A percentile compares a stretch with the other conserved stretches of the same genome.
Evolutionary conservation across 1,284 basidiomycete genomes (phyloP).

Genomic region (Sporisorium graminicola): DNA sequence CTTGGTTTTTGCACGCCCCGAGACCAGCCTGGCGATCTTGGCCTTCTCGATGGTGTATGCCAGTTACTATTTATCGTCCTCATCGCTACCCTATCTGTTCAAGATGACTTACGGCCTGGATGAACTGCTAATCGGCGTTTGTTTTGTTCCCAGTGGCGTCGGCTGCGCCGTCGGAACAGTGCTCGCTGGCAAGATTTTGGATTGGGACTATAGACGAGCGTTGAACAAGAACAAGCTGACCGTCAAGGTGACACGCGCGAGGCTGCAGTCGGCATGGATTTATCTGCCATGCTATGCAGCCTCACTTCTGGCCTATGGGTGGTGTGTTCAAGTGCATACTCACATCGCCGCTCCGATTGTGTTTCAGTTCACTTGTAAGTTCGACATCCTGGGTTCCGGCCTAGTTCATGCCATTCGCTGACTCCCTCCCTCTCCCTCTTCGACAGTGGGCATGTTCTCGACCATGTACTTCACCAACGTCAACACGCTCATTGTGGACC

Average conservation of each 20-base stretch:
- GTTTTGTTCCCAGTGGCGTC: slow-evolving; percentile 6
- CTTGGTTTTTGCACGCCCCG: slow-evolving; percentile 3
- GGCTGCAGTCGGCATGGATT: slow-evolving; percentile 7
- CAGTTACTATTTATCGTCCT: slow-evolving; percentile 3
- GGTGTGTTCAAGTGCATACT: neutral
- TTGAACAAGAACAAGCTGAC: neutral
- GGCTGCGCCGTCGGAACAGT: slow-evolving; percentile 12
- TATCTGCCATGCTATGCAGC: slow-evolving; percentile 3
- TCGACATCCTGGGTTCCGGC: neutral
- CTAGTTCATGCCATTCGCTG: neutral
- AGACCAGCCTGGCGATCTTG: slow-evolving; percentile 2
- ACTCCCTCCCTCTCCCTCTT: neutral
- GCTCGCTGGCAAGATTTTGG: slow-evolving; percentile 22
- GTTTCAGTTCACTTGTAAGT: slow-evolving; percentile 2
- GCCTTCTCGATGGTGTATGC: slow-evolving; percentile 7
- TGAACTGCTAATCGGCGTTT: slow-evolving; percentile 2
- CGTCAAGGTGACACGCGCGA: slow-evolving; percentile 1
- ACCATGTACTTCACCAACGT: slow-evolving; percentile 10
- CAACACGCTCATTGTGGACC: slow-evolving; percentile 10
- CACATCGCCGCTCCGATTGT: slow-evolving; percentile 6
- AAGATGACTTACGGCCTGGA: slow-evolving; percentile 5
- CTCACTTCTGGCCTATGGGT: slow-evolving; percentile 4
- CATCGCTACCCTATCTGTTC: slow-evolving; percentile 8
- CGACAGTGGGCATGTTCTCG: slow-evolving; percentile 10
- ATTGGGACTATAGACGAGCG: slow-evolving; percentile 25